Evolutionary conservation across 306 rosid species (phyloP).

Genomic region (Quercus agrifolia): DNA sequence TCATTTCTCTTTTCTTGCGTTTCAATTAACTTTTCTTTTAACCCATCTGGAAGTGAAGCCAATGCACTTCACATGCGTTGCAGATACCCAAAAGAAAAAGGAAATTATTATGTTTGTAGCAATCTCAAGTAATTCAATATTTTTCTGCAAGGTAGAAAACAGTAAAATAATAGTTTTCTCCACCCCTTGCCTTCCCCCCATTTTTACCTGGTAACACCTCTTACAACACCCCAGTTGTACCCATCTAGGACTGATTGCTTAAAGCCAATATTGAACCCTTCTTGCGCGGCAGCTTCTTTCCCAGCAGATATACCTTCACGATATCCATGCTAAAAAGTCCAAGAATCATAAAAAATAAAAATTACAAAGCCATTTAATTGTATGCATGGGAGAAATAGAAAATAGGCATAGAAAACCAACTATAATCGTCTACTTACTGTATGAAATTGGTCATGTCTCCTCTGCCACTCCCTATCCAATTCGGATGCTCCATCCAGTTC

Average conservation of each 20-base stretch:
- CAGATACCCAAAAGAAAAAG: constrained; percentile 13
- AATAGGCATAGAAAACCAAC: constrained; percentile 1
- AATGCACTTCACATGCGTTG: constrained; percentile 46
- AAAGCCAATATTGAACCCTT: constrained; percentile 81
- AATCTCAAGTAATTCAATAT: background rate
- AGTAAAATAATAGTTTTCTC: background rate
- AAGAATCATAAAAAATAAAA: background rate
- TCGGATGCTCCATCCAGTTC: constrained; percentile 43
- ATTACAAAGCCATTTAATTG: background rate
- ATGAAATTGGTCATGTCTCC: constrained; percentile 66
- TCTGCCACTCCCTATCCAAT: constrained; percentile 74
- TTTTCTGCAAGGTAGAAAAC: background rate
- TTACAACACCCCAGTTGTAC: constrained; percentile 68
- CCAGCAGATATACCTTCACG: constrained; percentile 77
- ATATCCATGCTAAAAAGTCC: constrained; percentile 58
- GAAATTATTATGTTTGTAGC: background rate
- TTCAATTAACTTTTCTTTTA: constrained; percentile 56
- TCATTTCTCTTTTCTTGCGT: constrained; percentile 44
- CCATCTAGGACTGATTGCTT: constrained; percentile 62
- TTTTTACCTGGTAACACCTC: constrained; percentile 81
- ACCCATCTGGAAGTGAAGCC: constrained; percentile 61
- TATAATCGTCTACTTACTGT: constrained; percentile 35
- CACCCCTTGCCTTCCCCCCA: background rate
- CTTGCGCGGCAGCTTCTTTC: constrained; percentile 83
- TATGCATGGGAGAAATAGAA: background rate